These are phyloP conservation scores for Chernovozyma aurita DNA, from an alignment of 1,139 yeast genomes.

Conservation along the genomic window DNA sequence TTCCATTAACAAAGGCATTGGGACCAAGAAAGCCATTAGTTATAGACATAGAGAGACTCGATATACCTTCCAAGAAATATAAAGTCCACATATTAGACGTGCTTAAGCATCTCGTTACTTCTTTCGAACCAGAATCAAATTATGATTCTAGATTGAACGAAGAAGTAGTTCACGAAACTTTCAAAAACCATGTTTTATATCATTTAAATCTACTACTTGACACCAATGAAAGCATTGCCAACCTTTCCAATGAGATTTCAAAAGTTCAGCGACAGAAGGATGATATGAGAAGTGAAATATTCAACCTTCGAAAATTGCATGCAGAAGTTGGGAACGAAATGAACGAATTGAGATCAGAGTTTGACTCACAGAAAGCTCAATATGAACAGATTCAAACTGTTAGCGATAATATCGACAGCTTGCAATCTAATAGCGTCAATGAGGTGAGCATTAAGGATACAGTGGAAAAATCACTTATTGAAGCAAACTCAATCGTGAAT, in stretches of 20 bases:
- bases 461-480: constrained; percentile 9
- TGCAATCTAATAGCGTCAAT: constrained; percentile 4
- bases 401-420: constrained; percentile 11
- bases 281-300: constrained; percentile 35
- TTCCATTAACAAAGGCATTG: constrained; percentile 18
- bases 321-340: constrained; percentile 35
- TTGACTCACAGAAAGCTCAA: constrained; percentile 20
- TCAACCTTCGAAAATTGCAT: constrained; percentile 34
- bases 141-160: constrained; percentile 14
- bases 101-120: constrained; percentile 26
- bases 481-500: constrained; percentile 25
- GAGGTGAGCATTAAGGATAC: neutral
- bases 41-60: constrained; percentile 28
- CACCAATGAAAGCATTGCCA: constrained; percentile 38
- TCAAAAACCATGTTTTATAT: constrained; percentile 26
- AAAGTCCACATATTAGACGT: constrained; percentile 36
- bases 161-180: constrained; percentile 23
- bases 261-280: constrained; percentile 38
- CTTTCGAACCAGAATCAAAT: constrained; percentile 23
- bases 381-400: constrained; percentile 20
- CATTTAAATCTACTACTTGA: constrained; percentile 31
- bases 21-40: constrained; percentile 18
- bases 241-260: constrained; percentile 32
- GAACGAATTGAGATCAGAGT: constrained; percentile 31
- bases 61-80: constrained; percentile 17